Conservation (phyloP, 169 alveolate genomes). For the Besnoitia besnoiti region DNA sequence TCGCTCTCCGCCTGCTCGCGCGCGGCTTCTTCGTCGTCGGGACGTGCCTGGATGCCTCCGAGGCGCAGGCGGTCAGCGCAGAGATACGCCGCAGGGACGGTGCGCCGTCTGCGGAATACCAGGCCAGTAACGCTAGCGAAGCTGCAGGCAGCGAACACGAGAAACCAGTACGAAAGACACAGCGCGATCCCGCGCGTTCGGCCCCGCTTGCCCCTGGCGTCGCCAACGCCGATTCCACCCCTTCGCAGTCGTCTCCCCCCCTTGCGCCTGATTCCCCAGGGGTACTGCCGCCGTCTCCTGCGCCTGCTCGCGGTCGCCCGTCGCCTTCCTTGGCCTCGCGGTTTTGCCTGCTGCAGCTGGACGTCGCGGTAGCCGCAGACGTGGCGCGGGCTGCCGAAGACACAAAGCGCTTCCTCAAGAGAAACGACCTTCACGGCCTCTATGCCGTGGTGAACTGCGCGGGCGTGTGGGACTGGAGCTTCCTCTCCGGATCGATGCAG, state of each 20-base stretch:
- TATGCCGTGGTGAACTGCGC: conserved; percentile 26
- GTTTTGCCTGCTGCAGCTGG: background rate
- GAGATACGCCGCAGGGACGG: background rate
- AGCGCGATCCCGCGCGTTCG: too few relatives aligned
- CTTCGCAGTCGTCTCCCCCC: background rate
- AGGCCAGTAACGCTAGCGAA: background rate
- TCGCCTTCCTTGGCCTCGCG: background rate
- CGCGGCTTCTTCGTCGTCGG: background rate
- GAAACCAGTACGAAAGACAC: background rate
- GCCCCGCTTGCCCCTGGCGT: background rate
- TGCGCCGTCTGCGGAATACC: too few relatives aligned
- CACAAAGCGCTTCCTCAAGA: background rate
- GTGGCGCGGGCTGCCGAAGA: background rate
- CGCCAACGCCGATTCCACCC: background rate
- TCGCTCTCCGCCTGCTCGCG: background rate
- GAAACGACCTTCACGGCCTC: background rate
- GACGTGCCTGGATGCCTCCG: background rate
- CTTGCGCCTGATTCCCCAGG: background rate
- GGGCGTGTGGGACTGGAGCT: background rate
- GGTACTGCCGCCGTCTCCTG: background rate
- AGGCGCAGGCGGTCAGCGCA: background rate
- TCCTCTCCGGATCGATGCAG: too few relatives aligned
- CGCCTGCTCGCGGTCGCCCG: background rate
- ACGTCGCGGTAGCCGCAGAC: background rate
- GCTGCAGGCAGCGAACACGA: background rate